phyloP scores from a whole-genome alignment of 805 yeast species.

The Candida succiphila region DNA sequence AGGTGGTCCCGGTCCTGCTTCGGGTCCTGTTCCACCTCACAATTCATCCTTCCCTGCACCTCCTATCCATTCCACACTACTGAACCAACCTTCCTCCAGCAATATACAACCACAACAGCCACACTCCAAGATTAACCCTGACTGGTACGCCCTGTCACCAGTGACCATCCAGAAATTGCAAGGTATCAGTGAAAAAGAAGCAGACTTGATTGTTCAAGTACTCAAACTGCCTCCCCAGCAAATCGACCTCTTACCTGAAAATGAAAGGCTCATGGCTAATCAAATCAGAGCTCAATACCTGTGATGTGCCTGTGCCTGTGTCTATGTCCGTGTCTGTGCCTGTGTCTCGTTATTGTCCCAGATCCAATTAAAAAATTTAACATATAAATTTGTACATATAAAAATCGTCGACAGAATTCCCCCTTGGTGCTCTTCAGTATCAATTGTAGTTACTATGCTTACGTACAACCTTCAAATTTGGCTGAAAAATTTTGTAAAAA shows the following conservation, averaged over 20 bases:
- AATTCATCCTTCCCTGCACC: no score
- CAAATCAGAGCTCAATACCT: slow-evolving; percentile 44
- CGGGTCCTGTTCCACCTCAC: slow-evolving; percentile 4
- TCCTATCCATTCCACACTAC: slow-evolving; percentile 3
- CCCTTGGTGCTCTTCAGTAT: no score
- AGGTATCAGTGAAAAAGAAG: slow-evolving; percentile 46
- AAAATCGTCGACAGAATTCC: no score
- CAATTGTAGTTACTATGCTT: no score
- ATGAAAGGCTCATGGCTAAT: slow-evolving; percentile 44
- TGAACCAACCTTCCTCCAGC: slow-evolving; percentile 7
- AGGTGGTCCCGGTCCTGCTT: background rate
- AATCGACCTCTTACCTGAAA: slow-evolving; percentile 37
- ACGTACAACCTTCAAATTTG: no score
- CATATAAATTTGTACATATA: no score
- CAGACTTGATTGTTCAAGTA: slow-evolving; percentile 44
- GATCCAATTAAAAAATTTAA: no score
- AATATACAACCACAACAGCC: slow-evolving; percentile 2
- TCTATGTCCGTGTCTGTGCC: no score
- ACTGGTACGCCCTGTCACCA: slow-evolving; percentile 40
- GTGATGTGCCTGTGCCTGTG: no score
- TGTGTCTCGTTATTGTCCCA: no score
- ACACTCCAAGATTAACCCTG: slow-evolving; percentile 16
- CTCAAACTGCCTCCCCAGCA: slow-evolving; percentile 40
- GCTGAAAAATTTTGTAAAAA: no score
- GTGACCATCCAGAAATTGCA: slow-evolving; percentile 40